Base-by-base conservation (phyloP, 768 basidiomycete genomes). In the Naganishia onofrii region DNA sequence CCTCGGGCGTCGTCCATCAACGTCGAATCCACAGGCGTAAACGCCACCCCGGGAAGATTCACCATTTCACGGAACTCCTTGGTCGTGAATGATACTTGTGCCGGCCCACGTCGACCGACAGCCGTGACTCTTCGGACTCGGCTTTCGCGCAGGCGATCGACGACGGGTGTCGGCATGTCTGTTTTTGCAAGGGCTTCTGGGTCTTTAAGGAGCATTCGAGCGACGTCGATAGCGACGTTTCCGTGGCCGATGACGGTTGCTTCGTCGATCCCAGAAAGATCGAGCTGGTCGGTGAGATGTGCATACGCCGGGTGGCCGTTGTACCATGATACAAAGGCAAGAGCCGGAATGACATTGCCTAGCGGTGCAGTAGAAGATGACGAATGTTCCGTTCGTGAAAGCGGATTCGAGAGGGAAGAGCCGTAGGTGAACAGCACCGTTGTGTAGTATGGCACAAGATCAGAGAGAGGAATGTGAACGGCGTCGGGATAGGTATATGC, bases 291-390 rank as follows among this genome's bases (percentile, higher is more conserved):
- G 8, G 60, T 63, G 0, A 89, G 88, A 0, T 89, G 84, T 0
- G 86, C 84, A 12, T 84, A 82, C 10, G 87, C 87, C 1, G 94
- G 94, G 79, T 98, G 93, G 56, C 86, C 88, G 15, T 95, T 98
- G 82, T 99, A 98, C 94, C 93, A 97, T 74, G 93, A 90, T 0
- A 99, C 93, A 52, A 99, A 81, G 0, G 86, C 87, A 3, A 96
- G 84, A 0, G 93, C 93, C 0, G 92, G 87, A 2, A 88, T 79
- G 73, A 85, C 90, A 82, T 82, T 76, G 78, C 76, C 17, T 75
- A 73, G 52, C 79, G 83, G 76, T 7, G 55, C 32, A 0, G 84
- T 21, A 74, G 86, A 54, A 84, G 84, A 7, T 88, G 81, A 56
- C 83, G 84, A 78, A 42, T 81, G 81, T 29, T 13, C 85, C 79